Percentiles rank a stretch among this genome's conserved stretches.
Evolutionary conservation across 1,284 basidiomycete species (phyloP).

Genomic region (Inonotus hispidus): DNA sequence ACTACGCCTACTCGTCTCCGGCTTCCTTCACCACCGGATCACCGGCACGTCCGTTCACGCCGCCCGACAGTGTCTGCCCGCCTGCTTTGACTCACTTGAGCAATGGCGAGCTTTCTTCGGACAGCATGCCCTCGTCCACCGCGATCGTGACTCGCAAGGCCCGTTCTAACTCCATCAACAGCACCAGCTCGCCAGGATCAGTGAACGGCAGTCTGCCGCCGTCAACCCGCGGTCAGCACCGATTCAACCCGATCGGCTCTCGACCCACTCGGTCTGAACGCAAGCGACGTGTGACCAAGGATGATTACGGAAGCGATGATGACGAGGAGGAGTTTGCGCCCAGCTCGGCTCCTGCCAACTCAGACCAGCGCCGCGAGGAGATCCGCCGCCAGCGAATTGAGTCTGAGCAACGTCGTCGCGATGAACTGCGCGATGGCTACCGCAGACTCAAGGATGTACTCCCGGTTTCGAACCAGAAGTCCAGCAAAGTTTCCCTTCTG

Average conservation of each 20-base stretch:
- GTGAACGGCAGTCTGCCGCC: constrained; percentile 45
- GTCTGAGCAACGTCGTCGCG: constrained; percentile 80
- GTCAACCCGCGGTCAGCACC: constrained; percentile 59
- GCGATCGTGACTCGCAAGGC: constrained; percentile 25
- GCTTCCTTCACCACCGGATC: constrained; percentile 45
- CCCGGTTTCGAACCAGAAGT: constrained; percentile 81
- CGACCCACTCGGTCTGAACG: constrained; percentile 34
- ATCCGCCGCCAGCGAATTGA: constrained; percentile 83
- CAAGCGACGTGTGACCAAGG: constrained; percentile 51
- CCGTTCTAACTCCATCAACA: constrained; percentile 60
- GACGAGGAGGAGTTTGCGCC: constrained; percentile 63
- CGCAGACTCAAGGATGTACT: constrained; percentile 79
- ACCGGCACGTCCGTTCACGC: constrained; percentile 62
- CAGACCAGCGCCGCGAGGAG: constrained; percentile 63
- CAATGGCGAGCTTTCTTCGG: constrained; percentile 64
- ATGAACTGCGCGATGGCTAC: constrained; percentile 85
- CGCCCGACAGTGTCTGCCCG: constrained; percentile 64
- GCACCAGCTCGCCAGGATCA: constrained; percentile 55
- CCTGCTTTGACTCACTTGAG: constrained; percentile 65
- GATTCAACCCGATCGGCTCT: constrained; percentile 65
- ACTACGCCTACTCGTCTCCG: constrained; percentile 60
- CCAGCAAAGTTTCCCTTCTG: constrained; percentile 80
- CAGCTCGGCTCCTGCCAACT: constrained; percentile 29
- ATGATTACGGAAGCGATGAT: constrained; percentile 57
- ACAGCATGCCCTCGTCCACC: constrained; percentile 46